Conservation (phyloP, 169 alveolate species). For the Eimeria falciformis region DNA sequence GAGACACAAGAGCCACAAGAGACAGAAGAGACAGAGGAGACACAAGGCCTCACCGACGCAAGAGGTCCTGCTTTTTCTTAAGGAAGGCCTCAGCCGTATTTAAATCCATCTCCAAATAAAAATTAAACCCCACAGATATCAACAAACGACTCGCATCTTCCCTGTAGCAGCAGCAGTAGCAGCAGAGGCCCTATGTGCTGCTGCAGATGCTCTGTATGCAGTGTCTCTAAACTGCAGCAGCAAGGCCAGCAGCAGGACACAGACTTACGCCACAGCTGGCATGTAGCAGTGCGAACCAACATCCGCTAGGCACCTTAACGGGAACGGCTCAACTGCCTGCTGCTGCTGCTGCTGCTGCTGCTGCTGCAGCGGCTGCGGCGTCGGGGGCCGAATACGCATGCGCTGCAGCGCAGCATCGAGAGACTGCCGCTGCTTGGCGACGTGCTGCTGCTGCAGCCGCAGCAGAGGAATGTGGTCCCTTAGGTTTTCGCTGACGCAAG, state of each 20-base stretch:
- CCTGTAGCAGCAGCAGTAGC: neutral
- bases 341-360: neutral
- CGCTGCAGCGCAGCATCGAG: neutral
- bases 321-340: neutral
- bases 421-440: neutral
- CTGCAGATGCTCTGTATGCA: too few relatives aligned
- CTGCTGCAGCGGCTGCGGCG: conserved; percentile 6
- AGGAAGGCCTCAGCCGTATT: neutral
- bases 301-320: neutral
- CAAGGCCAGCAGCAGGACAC: neutral
- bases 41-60: too few relatives aligned
- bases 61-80: neutral
- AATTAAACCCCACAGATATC: neutral
- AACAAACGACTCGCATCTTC: neutral
- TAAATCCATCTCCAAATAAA: neutral
- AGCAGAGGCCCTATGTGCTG: neutral
- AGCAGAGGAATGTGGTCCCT: neutral
- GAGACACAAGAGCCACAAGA: too few relatives aligned
- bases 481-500: neutral
- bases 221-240: neutral
- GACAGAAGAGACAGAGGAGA: too few relatives aligned
- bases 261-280: neutral
- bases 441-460: neutral
- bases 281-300: neutral
- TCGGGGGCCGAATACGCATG: neutral